Base-by-base conservation (phyloP, 257 asterid species). In the Solanum appendiculatum region DNA sequence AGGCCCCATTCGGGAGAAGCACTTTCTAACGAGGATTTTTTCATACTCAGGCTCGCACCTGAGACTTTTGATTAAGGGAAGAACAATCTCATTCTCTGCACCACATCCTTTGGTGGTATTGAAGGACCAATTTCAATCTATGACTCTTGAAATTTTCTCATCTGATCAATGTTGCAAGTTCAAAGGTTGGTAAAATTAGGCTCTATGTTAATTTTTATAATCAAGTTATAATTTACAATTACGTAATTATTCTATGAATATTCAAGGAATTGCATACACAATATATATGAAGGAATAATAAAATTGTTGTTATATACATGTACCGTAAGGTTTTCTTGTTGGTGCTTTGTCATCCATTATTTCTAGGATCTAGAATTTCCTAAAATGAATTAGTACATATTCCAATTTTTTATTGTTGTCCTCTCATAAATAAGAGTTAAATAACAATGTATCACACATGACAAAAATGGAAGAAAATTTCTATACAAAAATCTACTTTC, bases 81-180 rank as follows among this genome's bases (percentile, higher is more conserved):
- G 4, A 54, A 10, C 0, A 54, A 2, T 0, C 1, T 0, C 1
- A 51, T 51, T 1, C 23, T 18, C n/a, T 54, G n/a, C 11, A 18
- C 2, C 18, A 54, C 0, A 1, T 54, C 2, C n/a, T 51, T 44
- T 54, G 4, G 18, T 54, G 11, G 11, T 54, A 78, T 44, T 27
- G 64, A 27, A 78, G 64, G 25, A 78, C 39, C 27, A 78, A 78
- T 25, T 27, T 16, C 14, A 29, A 31, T 68, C 11, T 23, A 7
- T 40, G 33, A 40, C 2, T 51, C 60, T 11, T 23, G 83, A 75
- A 75, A 40, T 39, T 77, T 73, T 73, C 54, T 72, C 56, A 77
- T n/a, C 23, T 78, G 39, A 44, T 78, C 64, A 15, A 44, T 42
- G 36, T 27, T 44, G 33, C 83, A 77, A 39, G 33, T 14, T 77